These are phyloP conservation scores for Colletotrichum agaves DNA, from an alignment of 2,329 filamentous ascomycete species.

Conservation along the genomic window DNA sequence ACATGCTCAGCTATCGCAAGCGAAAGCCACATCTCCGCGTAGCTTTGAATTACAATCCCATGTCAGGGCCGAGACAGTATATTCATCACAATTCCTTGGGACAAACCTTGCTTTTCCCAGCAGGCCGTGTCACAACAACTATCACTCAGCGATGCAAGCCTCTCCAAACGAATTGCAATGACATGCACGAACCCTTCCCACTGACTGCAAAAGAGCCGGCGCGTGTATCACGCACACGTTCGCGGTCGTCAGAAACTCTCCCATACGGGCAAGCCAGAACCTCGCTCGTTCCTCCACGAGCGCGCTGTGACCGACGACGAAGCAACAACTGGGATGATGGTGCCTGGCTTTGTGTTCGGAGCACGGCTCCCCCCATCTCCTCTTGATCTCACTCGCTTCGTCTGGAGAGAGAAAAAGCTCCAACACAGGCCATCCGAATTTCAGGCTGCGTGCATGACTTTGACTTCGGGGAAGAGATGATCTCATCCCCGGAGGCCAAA, in stretches of 20 bases:
- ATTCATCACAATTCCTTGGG: slow-evolving; percentile 1
- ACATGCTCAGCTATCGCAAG: neutral
- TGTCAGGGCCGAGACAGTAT: slow-evolving; percentile 1
- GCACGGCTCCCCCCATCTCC: neutral
- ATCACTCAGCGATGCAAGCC: neutral
- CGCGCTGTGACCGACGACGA: neutral
- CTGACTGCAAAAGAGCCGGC: neutral
- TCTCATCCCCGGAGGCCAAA: neutral
- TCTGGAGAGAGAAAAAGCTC: neutral
- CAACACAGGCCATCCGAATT: neutral
- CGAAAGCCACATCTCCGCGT: slow-evolving; percentile 2
- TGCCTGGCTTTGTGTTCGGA: neutral
- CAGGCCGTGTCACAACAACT: neutral
- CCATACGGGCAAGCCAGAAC: neutral
- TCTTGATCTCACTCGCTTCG: neutral
- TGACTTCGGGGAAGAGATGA: slow-evolving; percentile 17
- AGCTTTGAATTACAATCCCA: neutral
- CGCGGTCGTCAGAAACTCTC: neutral
- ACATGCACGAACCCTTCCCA: neutral
- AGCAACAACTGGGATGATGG: slow-evolving; percentile 12
- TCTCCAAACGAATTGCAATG: neutral
- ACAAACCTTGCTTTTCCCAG: neutral
- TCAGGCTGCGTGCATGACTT: slow-evolving; percentile 14
- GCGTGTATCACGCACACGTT: neutral
- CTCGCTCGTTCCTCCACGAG: neutral